A percentile compares a stretch with the other conserved stretches of the same genome.
Conservation (phyloP, 2,329 filamentous ascomycete genomes). For the Stagonosporopsis tanaceti region DNA sequence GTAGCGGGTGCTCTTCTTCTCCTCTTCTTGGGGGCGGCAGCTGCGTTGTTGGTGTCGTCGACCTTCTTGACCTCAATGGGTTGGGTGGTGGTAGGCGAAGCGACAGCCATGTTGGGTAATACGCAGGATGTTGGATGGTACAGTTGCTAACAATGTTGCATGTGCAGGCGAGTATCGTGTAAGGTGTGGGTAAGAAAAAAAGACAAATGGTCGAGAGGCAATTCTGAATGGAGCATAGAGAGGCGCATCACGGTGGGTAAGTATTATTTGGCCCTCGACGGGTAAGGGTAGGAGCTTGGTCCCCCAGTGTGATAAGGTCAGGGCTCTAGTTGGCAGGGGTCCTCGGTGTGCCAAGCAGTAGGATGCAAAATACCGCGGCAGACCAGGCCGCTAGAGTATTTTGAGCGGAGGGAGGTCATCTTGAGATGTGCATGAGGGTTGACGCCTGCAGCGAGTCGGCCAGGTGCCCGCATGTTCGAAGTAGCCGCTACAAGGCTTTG, state of each 20-base stretch:
- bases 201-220: constrained; percentile 47
- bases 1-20: constrained; percentile 87
- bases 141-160: constrained; percentile 38
- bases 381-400: constrained; percentile 42
- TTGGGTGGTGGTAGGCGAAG: constrained; percentile 43
- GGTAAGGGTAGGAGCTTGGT: constrained; percentile 45
- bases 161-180: constrained; percentile 43
- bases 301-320: constrained; percentile 49
- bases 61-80: constrained; percentile 44
- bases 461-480: constrained; percentile 46
- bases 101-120: constrained; percentile 41
- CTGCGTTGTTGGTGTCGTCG: constrained; percentile 38
- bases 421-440: constrained; percentile 42
- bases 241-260: constrained; percentile 49
- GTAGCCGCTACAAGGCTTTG: constrained; percentile 44
- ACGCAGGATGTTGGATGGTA: constrained; percentile 13
- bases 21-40: constrained; percentile 65
- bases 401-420: constrained; percentile 41
- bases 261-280: constrained; percentile 49
- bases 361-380: constrained; percentile 46
- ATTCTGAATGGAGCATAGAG: constrained; percentile 49
- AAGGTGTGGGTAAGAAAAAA: constrained; percentile 45
- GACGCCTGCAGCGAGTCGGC: constrained; percentile 42
- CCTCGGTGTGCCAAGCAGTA: constrained; percentile 40
- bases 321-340: constrained; percentile 37